Evolutionary conservation across 768 basidiomycete species (phyloP).

Genomic region (Mycena capillaripes): DNA sequence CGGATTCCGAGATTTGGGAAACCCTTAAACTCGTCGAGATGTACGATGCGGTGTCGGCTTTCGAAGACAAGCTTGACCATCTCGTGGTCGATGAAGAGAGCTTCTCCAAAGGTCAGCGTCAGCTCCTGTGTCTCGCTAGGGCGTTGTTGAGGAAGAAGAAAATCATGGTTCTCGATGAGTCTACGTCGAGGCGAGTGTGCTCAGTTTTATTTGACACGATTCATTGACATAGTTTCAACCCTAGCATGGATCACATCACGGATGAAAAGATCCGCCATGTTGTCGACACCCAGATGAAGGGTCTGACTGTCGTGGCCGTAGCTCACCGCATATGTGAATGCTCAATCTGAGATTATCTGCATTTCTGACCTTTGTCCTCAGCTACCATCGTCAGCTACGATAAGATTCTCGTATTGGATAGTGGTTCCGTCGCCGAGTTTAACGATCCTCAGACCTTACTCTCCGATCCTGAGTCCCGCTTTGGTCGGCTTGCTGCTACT

Average conservation of each 20-base stretch:
- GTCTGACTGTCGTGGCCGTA: slow-evolving; percentile 23
- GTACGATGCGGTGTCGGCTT: slow-evolving; percentile 27
- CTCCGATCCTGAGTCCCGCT: slow-evolving; percentile 21
- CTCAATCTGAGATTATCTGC: background rate
- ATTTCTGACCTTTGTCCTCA: background rate
- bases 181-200: slow-evolving; percentile 23
- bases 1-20: slow-evolving; percentile 24
- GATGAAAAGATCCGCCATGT: too few relatives aligned
- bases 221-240: background rate
- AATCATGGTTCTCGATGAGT: slow-evolving; percentile 28
- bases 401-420: slow-evolving; percentile 31
- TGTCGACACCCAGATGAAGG: slow-evolving; percentile 31
- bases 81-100: slow-evolving; percentile 28
- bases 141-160: too few relatives aligned
- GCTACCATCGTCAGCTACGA: slow-evolving; percentile 28
- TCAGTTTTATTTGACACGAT: background rate
- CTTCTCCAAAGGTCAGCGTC: slow-evolving; percentile 28
- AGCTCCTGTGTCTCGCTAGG: slow-evolving; percentile 27
- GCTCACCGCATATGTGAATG: slow-evolving; percentile 27
- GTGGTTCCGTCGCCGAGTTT: slow-evolving; percentile 22
- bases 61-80: slow-evolving; percentile 28
- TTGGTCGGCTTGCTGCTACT: slow-evolving; percentile 27
- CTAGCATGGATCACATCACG: slow-evolving; percentile 27
- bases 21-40: slow-evolving; percentile 30
- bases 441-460: slow-evolving; percentile 7